Conservation (phyloP, 352 stramenopile genomes). For the Pythium graminicola region DNA sequence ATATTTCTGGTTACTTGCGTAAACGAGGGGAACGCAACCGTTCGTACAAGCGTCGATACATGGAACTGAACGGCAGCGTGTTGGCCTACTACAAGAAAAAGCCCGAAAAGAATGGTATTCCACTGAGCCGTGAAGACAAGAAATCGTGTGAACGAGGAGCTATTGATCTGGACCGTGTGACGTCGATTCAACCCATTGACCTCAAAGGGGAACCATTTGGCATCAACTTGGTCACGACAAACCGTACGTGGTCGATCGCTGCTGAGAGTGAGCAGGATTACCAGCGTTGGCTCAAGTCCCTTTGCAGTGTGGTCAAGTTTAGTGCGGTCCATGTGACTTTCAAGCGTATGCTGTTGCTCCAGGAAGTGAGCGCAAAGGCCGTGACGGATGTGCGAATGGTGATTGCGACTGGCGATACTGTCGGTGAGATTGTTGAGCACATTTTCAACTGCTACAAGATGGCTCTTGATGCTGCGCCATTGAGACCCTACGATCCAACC, state of each 20-base stretch:
- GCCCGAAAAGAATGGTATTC: slow-evolving; percentile 70
- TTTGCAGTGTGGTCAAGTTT: slow-evolving; percentile 78
- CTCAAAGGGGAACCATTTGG: slow-evolving; percentile 56
- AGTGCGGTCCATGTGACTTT: slow-evolving; percentile 71
- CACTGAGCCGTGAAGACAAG: slow-evolving; percentile 64
- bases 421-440: slow-evolving; percentile 84
- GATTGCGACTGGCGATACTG: slow-evolving; percentile 70
- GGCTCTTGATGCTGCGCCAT: slow-evolving; percentile 59
- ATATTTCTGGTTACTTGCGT: slow-evolving; percentile 65
- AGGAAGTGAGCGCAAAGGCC: slow-evolving; percentile 77
- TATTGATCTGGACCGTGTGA: slow-evolving; percentile 77
- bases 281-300: slow-evolving; percentile 68
- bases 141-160: slow-evolving; percentile 58
- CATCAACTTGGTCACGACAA: slow-evolving; percentile 71
- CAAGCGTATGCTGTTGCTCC: slow-evolving; percentile 77
- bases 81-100: slow-evolving; percentile 86
- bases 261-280: slow-evolving; percentile 73
- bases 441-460: slow-evolving; percentile 88
- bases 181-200: slow-evolving; percentile 72
- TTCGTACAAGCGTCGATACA: slow-evolving; percentile 77
- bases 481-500: slow-evolving; percentile 68
- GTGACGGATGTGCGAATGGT: slow-evolving; percentile 85
- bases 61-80: slow-evolving; percentile 69
- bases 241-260: slow-evolving; percentile 69
- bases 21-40: slow-evolving; percentile 84